A percentile compares a stretch with the other conserved stretches of the same genome.
phyloP scores from a whole-genome alignment of 768 basidiomycete genomes.

The Pleurotus cornucopiae region DNA sequence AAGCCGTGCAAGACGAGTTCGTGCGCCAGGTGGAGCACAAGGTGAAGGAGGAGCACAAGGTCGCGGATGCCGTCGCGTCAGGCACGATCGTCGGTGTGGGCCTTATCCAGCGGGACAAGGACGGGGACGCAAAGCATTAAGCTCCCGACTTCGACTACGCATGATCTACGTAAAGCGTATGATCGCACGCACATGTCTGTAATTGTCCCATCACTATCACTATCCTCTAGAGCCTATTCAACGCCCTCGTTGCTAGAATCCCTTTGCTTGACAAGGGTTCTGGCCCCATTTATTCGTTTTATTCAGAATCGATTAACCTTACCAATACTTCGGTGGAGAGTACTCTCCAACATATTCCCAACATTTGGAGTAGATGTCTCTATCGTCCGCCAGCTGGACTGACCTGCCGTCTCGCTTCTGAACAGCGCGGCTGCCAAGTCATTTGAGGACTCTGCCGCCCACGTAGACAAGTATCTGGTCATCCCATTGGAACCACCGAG shows the following conservation, averaged over 20 bases:
- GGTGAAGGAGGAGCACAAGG: slow-evolving; percentile 66
- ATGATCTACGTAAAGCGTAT: too few species aligned
- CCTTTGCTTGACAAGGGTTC: too few species aligned
- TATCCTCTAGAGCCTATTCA: too few species aligned
- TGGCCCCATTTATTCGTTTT: too few species aligned
- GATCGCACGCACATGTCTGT: too few species aligned
- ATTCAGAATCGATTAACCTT: too few species aligned
- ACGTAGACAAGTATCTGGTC: slow-evolving; percentile 24
- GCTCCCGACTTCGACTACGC: too few species aligned
- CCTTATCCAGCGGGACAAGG: slow-evolving; percentile 56
- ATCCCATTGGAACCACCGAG: slow-evolving; percentile 17
- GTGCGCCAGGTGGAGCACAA: slow-evolving; percentile 61
- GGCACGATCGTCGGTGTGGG: slow-evolving; percentile 76
- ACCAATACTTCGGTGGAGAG: too few species aligned
- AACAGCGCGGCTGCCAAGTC: slow-evolving; percentile 22
- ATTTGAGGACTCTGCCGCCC: slow-evolving; percentile 22
- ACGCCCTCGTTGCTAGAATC: too few species aligned
- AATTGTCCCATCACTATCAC: too few species aligned
- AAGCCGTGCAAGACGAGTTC: slow-evolving; percentile 68
- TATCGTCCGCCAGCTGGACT: not conserved
- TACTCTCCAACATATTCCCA: too few species aligned
- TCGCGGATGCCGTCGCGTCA: slow-evolving; percentile 66
- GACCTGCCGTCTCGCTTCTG: slow-evolving; percentile 16
- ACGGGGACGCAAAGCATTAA: slow-evolving; percentile 6
- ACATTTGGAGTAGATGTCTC: not conserved